Evolutionary conservation across 768 basidiomycete genomes (phyloP), one percentile per base, ranked within the genome.

Genomic region (Lactarius sp.): DNA sequence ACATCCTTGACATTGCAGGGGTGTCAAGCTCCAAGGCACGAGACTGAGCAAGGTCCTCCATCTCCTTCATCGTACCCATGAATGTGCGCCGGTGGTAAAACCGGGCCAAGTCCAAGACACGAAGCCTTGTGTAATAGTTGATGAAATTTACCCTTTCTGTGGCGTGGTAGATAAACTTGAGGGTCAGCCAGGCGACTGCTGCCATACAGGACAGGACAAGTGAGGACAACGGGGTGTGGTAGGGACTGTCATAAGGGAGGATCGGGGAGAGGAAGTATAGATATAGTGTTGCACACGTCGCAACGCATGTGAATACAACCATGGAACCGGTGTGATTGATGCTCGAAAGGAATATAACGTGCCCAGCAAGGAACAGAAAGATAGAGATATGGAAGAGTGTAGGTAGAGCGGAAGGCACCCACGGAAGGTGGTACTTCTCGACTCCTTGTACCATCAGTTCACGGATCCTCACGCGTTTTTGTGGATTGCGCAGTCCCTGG

Each of bases 311-410:
- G 6, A 20, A 39, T 0, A 7, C 13, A 36, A 47, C 44, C 62
- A 14, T 3, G 31, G 22, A 52, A 36, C 7, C 13, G 47, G 1
- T 18, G 33, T 16, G n/a, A 56, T 42, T 52, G 52, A 37, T 39
- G n/a, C 9, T 39, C 4, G 33, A 53, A 20, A 37, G 52, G 9
- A 9, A 53, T 20, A 53, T 20, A 36, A 59, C 7, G 47, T 46
- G 62, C 12, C 62, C 58, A 9, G 39, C 0, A n/a, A 59, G 16
- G 51, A 60, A 64, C 8, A 44, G n/a, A 5, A 60, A 49, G 39
- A 64, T 50, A 20, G 58, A 59, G 6, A 42, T 14, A 18, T 64
- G 52, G 22, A 64, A 42, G 46, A 54, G 22, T 42, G 46, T 1
- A 59, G n/a, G 33, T 5, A 9, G 36, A 18, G 42, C 51, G 46